Conservation (phyloP, 257 asterid species). For the Jasminum sambac region DNA sequence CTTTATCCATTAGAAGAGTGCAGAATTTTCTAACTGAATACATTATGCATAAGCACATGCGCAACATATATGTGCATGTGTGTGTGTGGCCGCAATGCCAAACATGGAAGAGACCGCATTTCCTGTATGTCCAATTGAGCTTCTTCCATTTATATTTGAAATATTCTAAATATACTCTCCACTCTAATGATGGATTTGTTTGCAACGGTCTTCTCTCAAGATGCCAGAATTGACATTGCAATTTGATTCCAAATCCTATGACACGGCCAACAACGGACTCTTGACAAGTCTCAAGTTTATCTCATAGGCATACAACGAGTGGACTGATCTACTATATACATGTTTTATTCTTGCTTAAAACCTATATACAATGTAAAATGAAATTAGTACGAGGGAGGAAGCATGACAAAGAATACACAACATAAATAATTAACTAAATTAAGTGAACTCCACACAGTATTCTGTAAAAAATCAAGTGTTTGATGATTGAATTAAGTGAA, state of each 20-base stretch:
- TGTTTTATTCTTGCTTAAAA: not conserved
- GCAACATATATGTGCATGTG: not conserved
- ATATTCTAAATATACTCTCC: not conserved
- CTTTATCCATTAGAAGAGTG: not conserved
- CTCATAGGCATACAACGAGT: not conserved
- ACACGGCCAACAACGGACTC: not conserved
- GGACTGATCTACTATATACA: not conserved
- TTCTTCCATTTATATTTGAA: not conserved
- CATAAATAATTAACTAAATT: not conserved
- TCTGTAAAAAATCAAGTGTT: not conserved
- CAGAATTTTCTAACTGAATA: not conserved
- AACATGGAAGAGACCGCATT: not conserved
- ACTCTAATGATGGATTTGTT: not conserved
- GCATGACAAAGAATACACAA: not conserved
- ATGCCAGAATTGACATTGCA: not conserved
- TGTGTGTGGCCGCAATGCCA: not conserved
- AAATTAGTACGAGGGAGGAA: not conserved
- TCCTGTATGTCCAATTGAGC: not conserved
- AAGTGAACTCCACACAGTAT: not conserved
- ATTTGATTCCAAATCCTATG: not conserved
- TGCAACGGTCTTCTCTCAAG: not conserved
- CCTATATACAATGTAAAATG: not conserved
- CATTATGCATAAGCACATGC: not conserved
- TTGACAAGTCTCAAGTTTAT: not conserved
- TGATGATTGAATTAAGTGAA: not conserved